A percentile compares a stretch with the other conserved stretches of the same genome.
Conservation (phyloP, 2,329 filamentous ascomycete genomes). For the Fusarium coicis region DNA sequence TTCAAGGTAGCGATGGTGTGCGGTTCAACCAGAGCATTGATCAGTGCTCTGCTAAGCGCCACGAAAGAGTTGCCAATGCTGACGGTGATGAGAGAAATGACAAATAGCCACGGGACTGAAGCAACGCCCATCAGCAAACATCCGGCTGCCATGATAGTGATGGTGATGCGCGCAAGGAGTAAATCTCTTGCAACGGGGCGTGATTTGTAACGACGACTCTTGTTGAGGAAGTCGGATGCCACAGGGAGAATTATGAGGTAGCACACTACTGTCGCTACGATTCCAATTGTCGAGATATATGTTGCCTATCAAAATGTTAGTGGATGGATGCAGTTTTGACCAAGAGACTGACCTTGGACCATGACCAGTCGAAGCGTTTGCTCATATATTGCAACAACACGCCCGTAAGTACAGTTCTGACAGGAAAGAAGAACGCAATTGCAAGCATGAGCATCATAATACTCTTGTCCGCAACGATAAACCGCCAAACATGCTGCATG, state of each 20-base stretch:
- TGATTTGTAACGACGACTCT: constrained; percentile 40
- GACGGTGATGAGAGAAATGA: constrained; percentile 56
- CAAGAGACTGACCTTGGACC: constrained; percentile 51
- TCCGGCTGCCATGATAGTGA: constrained; percentile 47
- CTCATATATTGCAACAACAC: constrained; percentile 64
- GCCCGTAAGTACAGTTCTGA: constrained; percentile 47
- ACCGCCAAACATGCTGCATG: constrained; percentile 51
- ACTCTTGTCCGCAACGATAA: constrained; percentile 53
- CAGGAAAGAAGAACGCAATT: constrained; percentile 39
- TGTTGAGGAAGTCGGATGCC: constrained; percentile 47
- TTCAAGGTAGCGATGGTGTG: constrained; percentile 66
- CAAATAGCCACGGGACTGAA: constrained; percentile 48
- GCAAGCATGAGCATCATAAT: constrained; percentile 54
- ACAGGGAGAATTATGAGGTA: constrained; percentile 54
- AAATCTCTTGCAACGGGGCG: constrained; percentile 54
- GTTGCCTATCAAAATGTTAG: constrained; percentile 49
- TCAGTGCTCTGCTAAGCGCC: constrained; percentile 58
- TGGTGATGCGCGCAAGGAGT: constrained; percentile 51
- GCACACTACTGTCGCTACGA: constrained; percentile 51
- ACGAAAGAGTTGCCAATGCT: constrained; percentile 58
- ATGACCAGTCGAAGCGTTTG: constrained; percentile 61
- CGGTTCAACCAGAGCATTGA: constrained; percentile 64
- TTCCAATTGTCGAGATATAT: constrained; percentile 54
- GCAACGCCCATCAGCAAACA: constrained; percentile 53
- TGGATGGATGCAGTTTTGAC: accelerated